A percentile compares a stretch with the other conserved stretches of the same genome.
Evolutionary conservation across 306 rosid species (phyloP).

Genomic region (Cicer bijugum): DNA sequence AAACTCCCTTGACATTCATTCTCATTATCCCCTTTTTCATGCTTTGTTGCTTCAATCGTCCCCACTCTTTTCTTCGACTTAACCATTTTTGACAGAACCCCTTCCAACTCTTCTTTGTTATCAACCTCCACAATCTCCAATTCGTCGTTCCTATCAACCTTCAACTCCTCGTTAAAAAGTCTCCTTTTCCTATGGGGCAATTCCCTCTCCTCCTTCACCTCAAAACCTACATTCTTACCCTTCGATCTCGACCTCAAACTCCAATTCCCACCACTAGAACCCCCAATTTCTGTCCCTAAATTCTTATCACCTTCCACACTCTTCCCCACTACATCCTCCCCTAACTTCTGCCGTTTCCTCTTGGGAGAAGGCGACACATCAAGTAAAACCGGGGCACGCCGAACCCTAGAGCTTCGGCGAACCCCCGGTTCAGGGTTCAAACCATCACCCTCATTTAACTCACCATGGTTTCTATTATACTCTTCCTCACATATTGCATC

Average conservation of each 20-base stretch:
- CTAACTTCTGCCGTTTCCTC: slow-evolving; percentile 63
- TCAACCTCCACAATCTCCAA: slow-evolving; percentile 16
- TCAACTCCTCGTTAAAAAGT: slow-evolving; percentile 55
- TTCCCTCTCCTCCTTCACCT: slow-evolving; percentile 47
- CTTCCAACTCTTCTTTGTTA: slow-evolving; percentile 54
- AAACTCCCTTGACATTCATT: slow-evolving; percentile 42
- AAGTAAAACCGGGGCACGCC: slow-evolving; percentile 79
- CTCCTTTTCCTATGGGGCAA: slow-evolving; percentile 63
- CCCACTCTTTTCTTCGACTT: slow-evolving; percentile 67
- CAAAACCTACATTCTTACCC: slow-evolving; percentile 46
- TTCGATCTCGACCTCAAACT: slow-evolving; percentile 72
- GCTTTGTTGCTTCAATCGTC: slow-evolving; percentile 58
- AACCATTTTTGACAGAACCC: slow-evolving; percentile 52
- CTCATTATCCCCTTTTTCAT: slow-evolving; percentile 45
- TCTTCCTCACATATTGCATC: slow-evolving; percentile 87
- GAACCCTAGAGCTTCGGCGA: slow-evolving; percentile 78
- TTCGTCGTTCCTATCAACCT: background rate
- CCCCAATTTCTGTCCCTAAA: slow-evolving; percentile 39
- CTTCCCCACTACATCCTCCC: slow-evolving; percentile 44
- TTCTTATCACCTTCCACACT: slow-evolving; percentile 45
- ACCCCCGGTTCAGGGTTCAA: slow-evolving; percentile 53
- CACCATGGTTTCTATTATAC: slow-evolving; percentile 72
- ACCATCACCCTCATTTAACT: slow-evolving; percentile 55
- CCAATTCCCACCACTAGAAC: slow-evolving; percentile 54
- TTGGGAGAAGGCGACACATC: slow-evolving; percentile 79